phyloP scores from a whole-genome alignment of 2,329 filamentous ascomycete species.

The Albifimbria verrucaria region DNA sequence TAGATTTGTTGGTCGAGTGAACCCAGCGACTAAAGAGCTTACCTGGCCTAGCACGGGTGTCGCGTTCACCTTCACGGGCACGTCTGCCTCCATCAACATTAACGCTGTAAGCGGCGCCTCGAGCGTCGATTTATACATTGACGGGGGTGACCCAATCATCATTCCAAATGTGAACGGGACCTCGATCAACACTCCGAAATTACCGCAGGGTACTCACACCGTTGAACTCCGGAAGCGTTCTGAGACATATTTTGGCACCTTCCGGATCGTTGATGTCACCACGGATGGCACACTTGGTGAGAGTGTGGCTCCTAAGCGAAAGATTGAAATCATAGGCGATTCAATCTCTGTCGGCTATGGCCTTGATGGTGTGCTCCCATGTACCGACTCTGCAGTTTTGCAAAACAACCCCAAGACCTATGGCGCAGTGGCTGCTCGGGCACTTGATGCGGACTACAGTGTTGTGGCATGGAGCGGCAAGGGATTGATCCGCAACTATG shows the following conservation, averaged over 20 bases:
- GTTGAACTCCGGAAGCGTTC: conserved; percentile 36
- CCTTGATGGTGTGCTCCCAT: conserved; percentile 36
- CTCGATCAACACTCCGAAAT: conserved; percentile 25
- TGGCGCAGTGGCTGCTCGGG: conserved; percentile 36
- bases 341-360: conserved; percentile 43
- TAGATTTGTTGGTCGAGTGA: conserved; percentile 35
- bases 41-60: conserved; percentile 43
- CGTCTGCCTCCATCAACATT: conserved; percentile 32
- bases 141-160: conserved; percentile 22
- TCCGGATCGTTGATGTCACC: conserved; percentile 9
- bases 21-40: conserved; percentile 37
- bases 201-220: conserved; percentile 29
- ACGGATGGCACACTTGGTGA: conserved; percentile 23
- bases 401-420: conserved; percentile 39
- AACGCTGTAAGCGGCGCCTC: conserved; percentile 26
- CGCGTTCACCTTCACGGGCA: conserved; percentile 36
- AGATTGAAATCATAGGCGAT: conserved; percentile 42
- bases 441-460: conserved; percentile 38
- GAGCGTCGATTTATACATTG: conserved; percentile 30
- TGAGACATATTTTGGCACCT: conserved; percentile 28
- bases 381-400: conserved; percentile 33
- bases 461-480: conserved; percentile 43
- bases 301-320: conserved; percentile 21
- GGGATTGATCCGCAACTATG: conserved; percentile 37
- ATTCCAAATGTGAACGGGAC: conserved; percentile 25